Evolutionary conservation across 495 filamentous ascomycete genomes (phyloP).

Genomic region (Bacidia rubella): DNA sequence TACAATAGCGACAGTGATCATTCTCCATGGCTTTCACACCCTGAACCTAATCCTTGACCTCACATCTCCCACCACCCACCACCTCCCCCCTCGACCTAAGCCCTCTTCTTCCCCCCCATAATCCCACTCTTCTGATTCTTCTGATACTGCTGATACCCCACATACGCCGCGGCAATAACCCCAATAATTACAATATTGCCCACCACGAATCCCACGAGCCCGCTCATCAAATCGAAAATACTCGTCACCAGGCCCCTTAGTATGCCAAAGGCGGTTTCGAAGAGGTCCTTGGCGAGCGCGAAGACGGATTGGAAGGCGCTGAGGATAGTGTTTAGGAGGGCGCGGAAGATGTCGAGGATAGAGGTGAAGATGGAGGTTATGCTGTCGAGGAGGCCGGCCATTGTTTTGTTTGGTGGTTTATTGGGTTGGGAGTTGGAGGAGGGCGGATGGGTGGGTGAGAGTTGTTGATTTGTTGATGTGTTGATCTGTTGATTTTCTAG

Average conservation of each 20-base stretch:
- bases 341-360: slow-evolving; percentile 18
- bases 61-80: too few relatives aligned
- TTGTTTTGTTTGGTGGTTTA: slow-evolving; percentile 15
- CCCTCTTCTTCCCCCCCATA: slow-evolving; percentile 13
- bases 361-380: slow-evolving; percentile 27
- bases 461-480: too few relatives aligned
- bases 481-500: too few relatives aligned
- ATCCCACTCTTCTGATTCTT: slow-evolving; percentile 21
- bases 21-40: too few relatives aligned
- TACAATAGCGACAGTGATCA: too few relatives aligned
- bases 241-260: slow-evolving; percentile 15
- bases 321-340: slow-evolving; percentile 23
- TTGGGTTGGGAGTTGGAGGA: neutral
- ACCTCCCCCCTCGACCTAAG: neutral
- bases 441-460: neutral
- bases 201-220: slow-evolving; percentile 28
- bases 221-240: slow-evolving; percentile 24
- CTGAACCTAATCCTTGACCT: too few relatives aligned
- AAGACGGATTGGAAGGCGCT: slow-evolving; percentile 24
- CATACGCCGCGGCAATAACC: slow-evolving; percentile 31
- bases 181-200: slow-evolving; percentile 39
- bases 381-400: slow-evolving; percentile 24
- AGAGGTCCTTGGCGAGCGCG: slow-evolving; percentile 9
- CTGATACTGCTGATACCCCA: slow-evolving; percentile 27
- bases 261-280: slow-evolving; percentile 20